Percentiles rank a stretch among this genome's conserved stretches.
These are phyloP conservation scores for Astragalus membranaceus DNA, from an alignment of 306 rosid genomes.

Conservation along the genomic window DNA sequence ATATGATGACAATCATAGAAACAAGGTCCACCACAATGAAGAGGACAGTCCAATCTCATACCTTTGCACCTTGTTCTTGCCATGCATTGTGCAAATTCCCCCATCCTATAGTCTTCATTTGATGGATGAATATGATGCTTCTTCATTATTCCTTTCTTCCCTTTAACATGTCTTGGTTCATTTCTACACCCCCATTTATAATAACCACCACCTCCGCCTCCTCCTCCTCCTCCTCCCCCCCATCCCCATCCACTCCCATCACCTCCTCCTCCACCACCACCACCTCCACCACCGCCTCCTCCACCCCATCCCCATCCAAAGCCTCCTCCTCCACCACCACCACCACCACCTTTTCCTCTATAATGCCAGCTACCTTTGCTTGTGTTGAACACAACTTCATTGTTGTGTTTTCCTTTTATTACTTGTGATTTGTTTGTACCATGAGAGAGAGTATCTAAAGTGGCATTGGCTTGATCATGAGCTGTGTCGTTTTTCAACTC, in stretches of 20 bases:
- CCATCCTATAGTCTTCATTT: slow-evolving; percentile 44
- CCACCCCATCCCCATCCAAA: slow-evolving; percentile 39
- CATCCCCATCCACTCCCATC: neutral
- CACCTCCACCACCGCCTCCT: slow-evolving; percentile 22
- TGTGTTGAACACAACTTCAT: slow-evolving; percentile 30
- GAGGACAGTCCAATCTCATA: slow-evolving; percentile 83
- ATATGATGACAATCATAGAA: slow-evolving; percentile 67
- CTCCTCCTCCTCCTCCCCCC: slow-evolving; percentile 47
- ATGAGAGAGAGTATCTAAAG: slow-evolving; percentile 8
- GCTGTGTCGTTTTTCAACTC: slow-evolving; percentile 25
- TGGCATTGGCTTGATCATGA: slow-evolving; percentile 20
- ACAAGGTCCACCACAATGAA: slow-evolving; percentile 92
- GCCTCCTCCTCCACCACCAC: neutral
- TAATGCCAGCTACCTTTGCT: slow-evolving; percentile 19
- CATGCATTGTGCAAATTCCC: slow-evolving; percentile 82
- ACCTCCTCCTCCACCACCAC: rapidly evolving
- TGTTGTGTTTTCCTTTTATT: slow-evolving; percentile 21
- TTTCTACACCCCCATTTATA: slow-evolving; percentile 80
- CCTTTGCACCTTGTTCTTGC: slow-evolving; percentile 65
- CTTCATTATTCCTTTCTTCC: slow-evolving; percentile 6
- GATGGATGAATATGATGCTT: neutral
- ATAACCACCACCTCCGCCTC: slow-evolving; percentile 82
- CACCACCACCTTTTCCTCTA: slow-evolving; percentile 17
- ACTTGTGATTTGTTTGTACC: neutral
- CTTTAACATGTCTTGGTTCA: slow-evolving; percentile 24